A percentile compares a stretch with the other conserved stretches of the same genome.
phyloP scores from a whole-genome alignment of 345 rosid species.

The Salix suchowensis region DNA sequence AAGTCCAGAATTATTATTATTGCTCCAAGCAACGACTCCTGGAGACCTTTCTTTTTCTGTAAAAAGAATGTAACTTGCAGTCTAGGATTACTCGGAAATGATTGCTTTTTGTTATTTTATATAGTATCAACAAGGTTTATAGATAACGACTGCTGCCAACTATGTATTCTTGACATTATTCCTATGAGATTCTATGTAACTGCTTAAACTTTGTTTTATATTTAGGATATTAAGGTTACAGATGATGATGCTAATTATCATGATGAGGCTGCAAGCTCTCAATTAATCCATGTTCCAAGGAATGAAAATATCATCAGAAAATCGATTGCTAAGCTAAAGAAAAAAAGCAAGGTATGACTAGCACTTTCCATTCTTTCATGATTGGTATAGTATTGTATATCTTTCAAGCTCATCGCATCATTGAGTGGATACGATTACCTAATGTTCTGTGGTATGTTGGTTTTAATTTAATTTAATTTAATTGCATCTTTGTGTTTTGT shows the following conservation, averaged over 20 bases:
- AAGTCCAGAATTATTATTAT: neutral
- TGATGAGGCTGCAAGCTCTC: conserved; percentile 34
- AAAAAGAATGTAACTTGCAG: neutral
- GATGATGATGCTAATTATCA: conserved; percentile 26
- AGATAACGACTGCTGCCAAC: neutral
- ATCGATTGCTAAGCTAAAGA: conserved; percentile 75
- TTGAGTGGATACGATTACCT: neutral
- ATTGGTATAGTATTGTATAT: neutral
- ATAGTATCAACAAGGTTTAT: neutral
- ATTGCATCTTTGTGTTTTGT: neutral
- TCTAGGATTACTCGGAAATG: neutral
- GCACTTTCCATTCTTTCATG: neutral
- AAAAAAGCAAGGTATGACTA: conserved; percentile 67
- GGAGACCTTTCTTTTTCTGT: neutral
- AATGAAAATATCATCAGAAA: conserved; percentile 64
- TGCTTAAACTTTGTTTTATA: conserved; percentile 13
- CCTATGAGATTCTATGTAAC: conserved; percentile 14
- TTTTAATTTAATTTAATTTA: neutral
- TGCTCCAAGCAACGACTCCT: neutral
- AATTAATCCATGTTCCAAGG: conserved; percentile 50
- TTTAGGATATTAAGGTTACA: conserved; percentile 45
- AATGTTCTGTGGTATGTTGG: neutral
- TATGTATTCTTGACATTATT: neutral
- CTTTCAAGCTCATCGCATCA: neutral
- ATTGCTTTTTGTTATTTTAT: neutral